phyloP scores from a whole-genome alignment of 2,329 filamentous ascomycete species.

The Chrysoporthe austroafricana region DNA sequence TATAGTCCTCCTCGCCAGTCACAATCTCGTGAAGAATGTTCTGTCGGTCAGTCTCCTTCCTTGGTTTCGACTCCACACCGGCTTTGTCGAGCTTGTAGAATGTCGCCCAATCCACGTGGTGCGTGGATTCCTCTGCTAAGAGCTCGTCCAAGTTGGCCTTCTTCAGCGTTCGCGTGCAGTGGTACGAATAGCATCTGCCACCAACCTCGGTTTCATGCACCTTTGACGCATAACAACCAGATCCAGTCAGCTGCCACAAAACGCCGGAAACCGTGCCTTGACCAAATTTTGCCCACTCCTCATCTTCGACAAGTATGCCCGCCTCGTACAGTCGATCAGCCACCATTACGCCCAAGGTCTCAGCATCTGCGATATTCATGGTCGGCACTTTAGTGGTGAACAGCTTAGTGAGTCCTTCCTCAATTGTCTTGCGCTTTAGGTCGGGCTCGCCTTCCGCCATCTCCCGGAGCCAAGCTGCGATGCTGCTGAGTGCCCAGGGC shows the following conservation, averaged over 20 bases:
- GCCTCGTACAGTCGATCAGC: slow-evolving; percentile 79
- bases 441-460: slow-evolving; percentile 92
- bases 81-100: slow-evolving; percentile 86
- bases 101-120: slow-evolving; percentile 82
- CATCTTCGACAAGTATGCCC: slow-evolving; percentile 79
- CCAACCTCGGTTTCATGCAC: slow-evolving; percentile 72
- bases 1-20: slow-evolving; percentile 88
- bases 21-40: slow-evolving; percentile 96
- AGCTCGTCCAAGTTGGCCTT: slow-evolving; percentile 87
- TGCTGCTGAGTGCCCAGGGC: slow-evolving; percentile 91
- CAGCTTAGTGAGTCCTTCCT: slow-evolving; percentile 83
- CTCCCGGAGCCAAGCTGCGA: slow-evolving; percentile 83
- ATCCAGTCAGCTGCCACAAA: slow-evolving; percentile 88
- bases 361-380: slow-evolving; percentile 97
- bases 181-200: slow-evolving; percentile 88
- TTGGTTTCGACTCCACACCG: slow-evolving; percentile 69
- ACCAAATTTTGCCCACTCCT: slow-evolving; percentile 97
- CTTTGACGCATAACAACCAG: slow-evolving; percentile 86
- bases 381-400: slow-evolving; percentile 96
- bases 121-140: slow-evolving; percentile 67
- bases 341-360: slow-evolving; percentile 78
- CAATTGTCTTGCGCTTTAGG: slow-evolving; percentile 80
- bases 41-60: slow-evolving; percentile 90
- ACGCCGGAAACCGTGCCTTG: slow-evolving; percentile 82
- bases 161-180: slow-evolving; percentile 91